Conservation (phyloP, 1,284 basidiomycete genomes). For the Ganoderma lucidum region DNA sequence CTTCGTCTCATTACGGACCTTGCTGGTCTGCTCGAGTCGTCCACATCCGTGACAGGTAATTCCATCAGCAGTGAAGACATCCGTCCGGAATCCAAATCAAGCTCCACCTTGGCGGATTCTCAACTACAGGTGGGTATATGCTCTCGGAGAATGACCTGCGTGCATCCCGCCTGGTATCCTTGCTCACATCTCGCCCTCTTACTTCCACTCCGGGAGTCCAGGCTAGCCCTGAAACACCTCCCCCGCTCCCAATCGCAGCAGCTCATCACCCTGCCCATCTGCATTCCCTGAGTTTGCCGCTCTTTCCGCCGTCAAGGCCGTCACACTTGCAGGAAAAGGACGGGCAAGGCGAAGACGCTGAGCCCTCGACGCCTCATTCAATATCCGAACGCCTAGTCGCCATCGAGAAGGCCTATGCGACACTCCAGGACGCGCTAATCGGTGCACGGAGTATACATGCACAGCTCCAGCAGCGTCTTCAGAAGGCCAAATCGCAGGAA, state of each 20-base stretch:
- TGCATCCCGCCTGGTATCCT: neutral
- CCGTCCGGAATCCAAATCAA: neutral
- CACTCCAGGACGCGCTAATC: slow-evolving; percentile 27
- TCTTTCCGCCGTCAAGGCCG: slow-evolving; percentile 21
- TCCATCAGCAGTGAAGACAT: neutral
- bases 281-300: slow-evolving; percentile 27
- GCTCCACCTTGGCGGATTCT: neutral
- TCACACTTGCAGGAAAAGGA: neutral
- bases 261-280: slow-evolving; percentile 53
- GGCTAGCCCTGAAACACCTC: slow-evolving; percentile 29
- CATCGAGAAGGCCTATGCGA: slow-evolving; percentile 19
- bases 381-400: slow-evolving; percentile 30
- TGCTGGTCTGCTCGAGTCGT: slow-evolving; percentile 35
- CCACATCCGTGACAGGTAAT: slow-evolving; percentile 1
- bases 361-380: slow-evolving; percentile 16
- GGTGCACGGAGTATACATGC: slow-evolving; percentile 22
- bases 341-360: neutral
- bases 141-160: neutral
- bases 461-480: slow-evolving; percentile 25
- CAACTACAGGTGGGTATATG: slow-evolving; percentile 3
- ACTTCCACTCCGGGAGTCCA: neutral
- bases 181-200: neutral
- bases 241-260: slow-evolving; percentile 54
- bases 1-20: slow-evolving; percentile 46
- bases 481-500: slow-evolving; percentile 9